Conservation (phyloP, 179 eudicot species). For the Nepenthes alata region DNA sequence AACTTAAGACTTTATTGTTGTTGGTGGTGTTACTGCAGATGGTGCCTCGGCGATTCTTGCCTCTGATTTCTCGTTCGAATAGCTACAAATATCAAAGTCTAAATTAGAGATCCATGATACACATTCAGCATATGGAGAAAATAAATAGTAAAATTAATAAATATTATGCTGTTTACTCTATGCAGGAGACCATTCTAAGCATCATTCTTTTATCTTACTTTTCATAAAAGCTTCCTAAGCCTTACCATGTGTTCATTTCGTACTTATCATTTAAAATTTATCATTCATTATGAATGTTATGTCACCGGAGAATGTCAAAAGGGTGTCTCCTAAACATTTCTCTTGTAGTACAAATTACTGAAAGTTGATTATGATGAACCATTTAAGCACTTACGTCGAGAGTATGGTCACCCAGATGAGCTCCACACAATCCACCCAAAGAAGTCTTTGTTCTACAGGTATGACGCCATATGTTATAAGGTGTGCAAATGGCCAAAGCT, state of each 20-base stretch:
- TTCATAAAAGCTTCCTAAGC: too few relatives aligned
- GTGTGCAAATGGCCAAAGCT: conserved; percentile 97
- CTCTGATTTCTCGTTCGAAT: conserved; percentile 62
- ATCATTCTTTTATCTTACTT: too few relatives aligned
- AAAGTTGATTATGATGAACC: too few relatives aligned
- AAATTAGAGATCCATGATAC: background rate
- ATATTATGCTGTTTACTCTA: too few relatives aligned
- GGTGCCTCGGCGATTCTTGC: conserved; percentile 40
- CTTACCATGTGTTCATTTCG: too few relatives aligned
- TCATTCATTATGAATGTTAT: too few relatives aligned
- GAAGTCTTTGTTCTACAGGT: conserved; percentile 91
- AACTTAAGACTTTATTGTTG: too few relatives aligned
- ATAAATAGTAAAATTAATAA: too few relatives aligned
- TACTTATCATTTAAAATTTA: too few relatives aligned
- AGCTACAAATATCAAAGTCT: conserved; percentile 17
- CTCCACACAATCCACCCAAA: conserved; percentile 94
- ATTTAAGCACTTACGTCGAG: conserved; percentile 53
- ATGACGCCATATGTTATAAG: conserved; percentile 72
- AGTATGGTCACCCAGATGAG: conserved; percentile 93
- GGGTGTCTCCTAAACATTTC: background rate
- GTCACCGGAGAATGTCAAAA: background rate
- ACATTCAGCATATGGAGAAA: too few relatives aligned
- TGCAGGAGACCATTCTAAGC: too few relatives aligned
- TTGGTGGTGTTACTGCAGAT: conserved; percentile 12
- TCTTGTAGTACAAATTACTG: too few relatives aligned